Percentiles rank a stretch among this genome's conserved stretches.
Evolutionary conservation across 2,329 filamentous ascomycete genomes (phyloP).

Genomic region (Phyllosticta citrichinensis): DNA sequence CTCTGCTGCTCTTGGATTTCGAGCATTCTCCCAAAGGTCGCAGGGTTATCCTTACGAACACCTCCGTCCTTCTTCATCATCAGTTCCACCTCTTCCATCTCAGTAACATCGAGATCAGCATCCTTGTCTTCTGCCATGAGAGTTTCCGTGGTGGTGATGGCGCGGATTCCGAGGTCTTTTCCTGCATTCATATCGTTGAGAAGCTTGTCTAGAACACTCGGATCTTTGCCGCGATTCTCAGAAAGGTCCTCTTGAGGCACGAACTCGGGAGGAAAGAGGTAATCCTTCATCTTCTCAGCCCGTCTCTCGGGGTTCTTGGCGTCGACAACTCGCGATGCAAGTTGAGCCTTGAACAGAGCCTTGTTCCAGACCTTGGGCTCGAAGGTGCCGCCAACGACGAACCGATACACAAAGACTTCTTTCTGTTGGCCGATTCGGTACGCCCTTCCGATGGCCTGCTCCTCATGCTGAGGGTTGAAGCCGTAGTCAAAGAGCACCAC

Average conservation of each 20-base stretch:
- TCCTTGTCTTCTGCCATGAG: constrained; percentile 55
- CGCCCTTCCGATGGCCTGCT: constrained; percentile 77
- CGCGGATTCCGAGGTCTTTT: constrained; percentile 35
- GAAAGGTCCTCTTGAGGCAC: constrained; percentile 43
- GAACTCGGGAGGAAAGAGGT: constrained; percentile 49
- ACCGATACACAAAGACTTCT: constrained; percentile 73
- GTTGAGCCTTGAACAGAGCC: constrained; percentile 70
- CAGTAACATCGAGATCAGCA: constrained; percentile 52
- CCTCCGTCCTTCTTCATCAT: constrained; percentile 1
- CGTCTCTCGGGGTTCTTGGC: constrained; percentile 65
- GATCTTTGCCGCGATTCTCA: constrained; percentile 49
- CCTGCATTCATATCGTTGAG: constrained; percentile 41
- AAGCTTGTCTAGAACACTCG: constrained; percentile 50
- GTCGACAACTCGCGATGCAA: constrained; percentile 73
- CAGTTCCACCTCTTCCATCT: constrained; percentile 44
- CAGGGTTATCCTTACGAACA: neutral
- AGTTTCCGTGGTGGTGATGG: constrained; percentile 58
- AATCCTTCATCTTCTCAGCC: constrained; percentile 43
- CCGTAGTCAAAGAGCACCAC: constrained; percentile 78
- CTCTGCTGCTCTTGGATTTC: neutral
- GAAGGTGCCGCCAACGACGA: constrained; percentile 68
- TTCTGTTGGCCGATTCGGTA: constrained; percentile 80
- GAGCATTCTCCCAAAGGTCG: neutral
- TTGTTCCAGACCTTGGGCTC: constrained; percentile 66
- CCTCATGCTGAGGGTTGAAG: constrained; percentile 72